Base-by-base conservation (phyloP, 768 basidiomycete genomes). In the Grammothele lineata region DNA sequence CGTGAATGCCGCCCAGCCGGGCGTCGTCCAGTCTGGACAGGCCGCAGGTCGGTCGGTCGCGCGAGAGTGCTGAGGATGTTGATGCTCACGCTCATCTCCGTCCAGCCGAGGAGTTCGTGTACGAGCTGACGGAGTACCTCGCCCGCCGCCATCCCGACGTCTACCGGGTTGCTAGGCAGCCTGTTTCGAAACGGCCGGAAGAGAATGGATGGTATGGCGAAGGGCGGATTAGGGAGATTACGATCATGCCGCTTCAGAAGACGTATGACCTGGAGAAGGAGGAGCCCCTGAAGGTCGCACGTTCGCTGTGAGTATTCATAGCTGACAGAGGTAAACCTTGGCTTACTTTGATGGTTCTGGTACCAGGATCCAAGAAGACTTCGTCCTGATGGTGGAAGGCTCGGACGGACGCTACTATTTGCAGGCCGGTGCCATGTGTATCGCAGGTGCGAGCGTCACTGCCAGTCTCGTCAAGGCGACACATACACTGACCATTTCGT, bases 331-430 rank as follows among this genome's bases (percentile, higher is more conserved):
- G 3, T 22, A 11, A 22, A 23, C 25, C n/a, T n/a, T n/a, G n/a
- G n/a, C n/a, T n/a, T n/a, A n/a, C n/a, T n/a, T n/a, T 34, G 18
- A 8, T 30, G 10, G 4, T 2, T 30, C 10, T 4, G 5, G n/a
- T n/a, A 17, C 18, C 32, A 60, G 58, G 6, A 48, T 57, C 1
- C 58, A 60, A 40, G 58, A 58, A 30, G 57, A 58, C 41, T 51
- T 55, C 25, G 38, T 48, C 17, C 50, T 57, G 10, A 48, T 57
- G 51, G 14, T 55, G 15, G 53, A 57, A 40, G 57, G 83, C 42
- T 61, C 69, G 18, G 83, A 90, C 46, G 85, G 86, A 34, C 70
- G 71, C 50, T 85, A 87, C 53, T 83, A 87, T 60, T 80, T 90
- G 55, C 86, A 86, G 59, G 83, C 78, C 34, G 87, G 86, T 7